Evolutionary conservation across 257 asterid species (phyloP).

Genomic region (Fraxinus cuspidata): DNA sequence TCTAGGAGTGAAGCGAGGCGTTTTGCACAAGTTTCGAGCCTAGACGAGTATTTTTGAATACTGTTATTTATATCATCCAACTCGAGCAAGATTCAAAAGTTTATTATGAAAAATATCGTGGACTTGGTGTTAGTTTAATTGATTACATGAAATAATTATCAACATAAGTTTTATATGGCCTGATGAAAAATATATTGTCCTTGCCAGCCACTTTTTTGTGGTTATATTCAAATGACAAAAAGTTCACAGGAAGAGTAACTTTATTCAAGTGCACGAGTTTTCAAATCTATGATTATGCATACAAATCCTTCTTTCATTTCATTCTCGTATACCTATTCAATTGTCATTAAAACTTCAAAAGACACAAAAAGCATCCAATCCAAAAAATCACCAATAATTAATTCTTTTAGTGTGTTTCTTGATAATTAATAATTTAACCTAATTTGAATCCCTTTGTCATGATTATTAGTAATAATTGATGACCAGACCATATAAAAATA

Average conservation of each 20-base stretch:
- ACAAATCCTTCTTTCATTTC: conserved; percentile 20
- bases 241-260: too few species aligned
- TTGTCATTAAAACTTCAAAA: conserved; percentile 25
- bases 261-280: too few species aligned
- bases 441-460: conserved; percentile 14
- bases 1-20: too few species aligned
- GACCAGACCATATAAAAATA: not conserved
- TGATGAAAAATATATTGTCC: too few species aligned
- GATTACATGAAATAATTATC: too few species aligned
- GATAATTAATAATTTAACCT: conserved; percentile 23
- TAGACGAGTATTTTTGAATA: too few species aligned
- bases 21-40: too few species aligned
- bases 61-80: not conserved
- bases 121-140: too few species aligned
- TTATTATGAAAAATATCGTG: not conserved
- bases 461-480: conserved; percentile 12
- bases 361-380: conserved; percentile 55
- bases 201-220: too few species aligned
- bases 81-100: not conserved
- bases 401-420: conserved; percentile 24
- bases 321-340: conserved; percentile 4
- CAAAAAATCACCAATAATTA: conserved; percentile 29
- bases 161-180: too few species aligned
- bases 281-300: too few species aligned
- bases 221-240: too few species aligned